phyloP scores from a whole-genome alignment of 768 basidiomycete genomes.

The Mycena haematopus region DNA sequence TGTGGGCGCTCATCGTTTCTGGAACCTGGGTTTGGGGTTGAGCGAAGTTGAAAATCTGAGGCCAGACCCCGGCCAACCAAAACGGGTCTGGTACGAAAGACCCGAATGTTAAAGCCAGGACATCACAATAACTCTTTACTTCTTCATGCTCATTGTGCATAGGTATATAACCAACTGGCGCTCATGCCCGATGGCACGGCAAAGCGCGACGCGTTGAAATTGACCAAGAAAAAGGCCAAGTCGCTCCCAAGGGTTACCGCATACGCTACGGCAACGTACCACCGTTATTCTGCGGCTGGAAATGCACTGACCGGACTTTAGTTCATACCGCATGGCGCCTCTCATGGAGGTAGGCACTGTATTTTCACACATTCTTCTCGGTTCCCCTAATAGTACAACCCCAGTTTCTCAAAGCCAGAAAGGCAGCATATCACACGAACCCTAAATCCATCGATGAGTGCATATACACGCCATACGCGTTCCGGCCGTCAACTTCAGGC shows the following conservation, averaged over 20 bases:
- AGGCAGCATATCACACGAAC: conserved; percentile 82
- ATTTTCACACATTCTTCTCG: not conserved
- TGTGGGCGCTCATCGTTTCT: not conserved
- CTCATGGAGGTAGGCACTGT: conserved; percentile 62
- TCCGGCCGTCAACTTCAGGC: conserved; percentile 20
- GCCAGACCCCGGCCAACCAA: not conserved
- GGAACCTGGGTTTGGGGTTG: not conserved
- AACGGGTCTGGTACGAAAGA: not conserved
- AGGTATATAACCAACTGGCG: conserved; percentile 95
- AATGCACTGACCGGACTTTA: conserved; percentile 37
- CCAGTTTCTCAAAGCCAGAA: conserved; percentile 82
- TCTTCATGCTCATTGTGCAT: conserved; percentile 9
- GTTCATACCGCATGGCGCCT: conserved; percentile 88
- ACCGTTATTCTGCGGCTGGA: not conserved
- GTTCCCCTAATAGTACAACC: not conserved
- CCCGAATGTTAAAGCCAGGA: not conserved
- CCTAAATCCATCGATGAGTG: conserved; percentile 90
- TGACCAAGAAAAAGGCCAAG: conserved; percentile 96
- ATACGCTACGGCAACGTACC: conserved; percentile 89
- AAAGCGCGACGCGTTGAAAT: conserved; percentile 82
- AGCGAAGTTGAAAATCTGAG: not conserved
- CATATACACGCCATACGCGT: conserved; percentile 91
- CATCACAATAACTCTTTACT: not conserved
- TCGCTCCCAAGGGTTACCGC: conserved; percentile 93
- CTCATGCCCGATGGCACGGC: conserved; percentile 95